A percentile compares a stretch with the other conserved stretches of the same genome.
Conservation (phyloP, 2,329 filamentous ascomycete species). For the Bipolaris zeicola region DNA sequence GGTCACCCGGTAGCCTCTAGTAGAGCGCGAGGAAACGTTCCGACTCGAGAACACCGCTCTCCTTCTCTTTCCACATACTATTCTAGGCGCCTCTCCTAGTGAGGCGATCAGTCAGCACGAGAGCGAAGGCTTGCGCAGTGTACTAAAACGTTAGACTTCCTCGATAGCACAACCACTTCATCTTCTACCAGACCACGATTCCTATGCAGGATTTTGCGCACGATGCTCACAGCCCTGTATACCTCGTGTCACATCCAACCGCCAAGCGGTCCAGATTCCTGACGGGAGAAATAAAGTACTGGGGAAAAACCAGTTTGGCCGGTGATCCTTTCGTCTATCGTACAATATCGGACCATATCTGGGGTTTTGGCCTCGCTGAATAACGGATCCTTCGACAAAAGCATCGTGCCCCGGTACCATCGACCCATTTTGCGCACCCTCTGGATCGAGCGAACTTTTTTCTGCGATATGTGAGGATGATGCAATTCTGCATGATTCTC, state of each 20-base stretch:
- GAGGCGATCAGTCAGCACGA: neutral
- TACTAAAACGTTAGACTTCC: too few relatives aligned
- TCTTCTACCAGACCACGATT: neutral
- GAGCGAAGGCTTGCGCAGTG: neutral
- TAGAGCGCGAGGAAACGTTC: neutral
- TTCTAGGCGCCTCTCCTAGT: too few relatives aligned
- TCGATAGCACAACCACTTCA: neutral
- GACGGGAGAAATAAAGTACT: neutral
- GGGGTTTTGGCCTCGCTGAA: neutral
- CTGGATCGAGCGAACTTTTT: neutral
- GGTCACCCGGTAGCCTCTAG: neutral
- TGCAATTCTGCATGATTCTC: neutral
- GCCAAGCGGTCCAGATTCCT: neutral
- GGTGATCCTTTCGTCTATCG: neutral
- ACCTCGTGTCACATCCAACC: neutral
- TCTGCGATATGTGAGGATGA: neutral
- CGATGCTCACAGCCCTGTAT: neutral
- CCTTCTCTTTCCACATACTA: neutral
- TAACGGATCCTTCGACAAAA: neutral
- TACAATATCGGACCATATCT: neutral
- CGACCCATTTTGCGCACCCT: neutral
- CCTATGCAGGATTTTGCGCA: neutral
- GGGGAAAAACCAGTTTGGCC: neutral
- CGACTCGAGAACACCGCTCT: neutral
- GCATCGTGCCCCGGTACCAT: neutral